Evolutionary conservation across 345 rosid species (phyloP).

Genomic region (Abelmoschus esculentus): DNA sequence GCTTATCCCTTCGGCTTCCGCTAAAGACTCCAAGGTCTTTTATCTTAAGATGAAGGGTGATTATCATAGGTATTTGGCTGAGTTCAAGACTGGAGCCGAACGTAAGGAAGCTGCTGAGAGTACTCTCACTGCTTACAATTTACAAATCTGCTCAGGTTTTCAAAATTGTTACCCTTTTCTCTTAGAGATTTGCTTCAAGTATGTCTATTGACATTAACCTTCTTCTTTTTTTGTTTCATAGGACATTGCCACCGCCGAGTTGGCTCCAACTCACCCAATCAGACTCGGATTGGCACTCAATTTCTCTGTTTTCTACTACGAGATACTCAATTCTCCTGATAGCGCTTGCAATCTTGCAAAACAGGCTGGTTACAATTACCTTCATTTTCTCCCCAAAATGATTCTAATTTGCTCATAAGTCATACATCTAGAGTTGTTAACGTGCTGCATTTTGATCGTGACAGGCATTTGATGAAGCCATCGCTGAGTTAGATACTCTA

Average conservation of each 20-base stretch:
- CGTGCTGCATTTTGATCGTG: neutral
- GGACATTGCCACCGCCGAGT: slow-evolving; percentile 81
- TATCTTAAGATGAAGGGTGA: neutral
- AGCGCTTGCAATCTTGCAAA: slow-evolving; percentile 92
- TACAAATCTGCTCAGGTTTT: slow-evolving; percentile 1
- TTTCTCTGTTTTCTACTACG: slow-evolving; percentile 89
- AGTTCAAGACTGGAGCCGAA: slow-evolving; percentile 1
- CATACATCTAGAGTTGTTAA: neutral
- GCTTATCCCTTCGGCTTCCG: neutral
- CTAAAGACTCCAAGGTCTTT: neutral
- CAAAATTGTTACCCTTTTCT: neutral
- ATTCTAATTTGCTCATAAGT: neutral
- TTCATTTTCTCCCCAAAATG: neutral
- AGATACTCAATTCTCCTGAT: slow-evolving; percentile 86
- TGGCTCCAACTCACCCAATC: slow-evolving; percentile 89
- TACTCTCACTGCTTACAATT: neutral
- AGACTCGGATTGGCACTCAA: slow-evolving; percentile 84
- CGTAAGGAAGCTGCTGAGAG: neutral
- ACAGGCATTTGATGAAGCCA: neutral
- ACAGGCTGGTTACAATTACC: slow-evolving; percentile 35
- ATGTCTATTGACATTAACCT: neutral
- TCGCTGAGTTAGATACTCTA: no score
- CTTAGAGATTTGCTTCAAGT: neutral
- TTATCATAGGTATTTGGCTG: slow-evolving; percentile 1
- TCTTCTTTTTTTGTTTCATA: slow-evolving; percentile 9